Conservation (phyloP, 306 rosid genomes). For the Vicia villosa region DNA sequence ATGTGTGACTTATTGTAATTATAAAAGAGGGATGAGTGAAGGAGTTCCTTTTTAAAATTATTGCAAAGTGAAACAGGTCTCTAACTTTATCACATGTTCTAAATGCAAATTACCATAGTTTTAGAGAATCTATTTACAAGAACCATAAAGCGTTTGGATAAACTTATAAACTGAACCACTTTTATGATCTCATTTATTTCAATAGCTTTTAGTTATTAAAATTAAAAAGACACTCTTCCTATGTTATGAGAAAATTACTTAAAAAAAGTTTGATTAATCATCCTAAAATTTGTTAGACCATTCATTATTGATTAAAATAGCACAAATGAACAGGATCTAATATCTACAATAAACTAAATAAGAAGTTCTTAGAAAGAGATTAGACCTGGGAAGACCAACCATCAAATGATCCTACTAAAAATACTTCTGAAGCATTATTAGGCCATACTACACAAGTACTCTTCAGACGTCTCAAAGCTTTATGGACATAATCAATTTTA, state of each 20-base stretch:
- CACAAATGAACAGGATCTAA: not conserved
- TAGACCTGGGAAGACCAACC: constrained; percentile 89
- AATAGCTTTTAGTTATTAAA: not conserved
- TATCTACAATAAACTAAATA: constrained; percentile 1
- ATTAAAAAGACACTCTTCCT: not conserved
- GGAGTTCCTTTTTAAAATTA: no score
- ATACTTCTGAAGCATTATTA: constrained; percentile 78
- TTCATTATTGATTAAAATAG: not conserved
- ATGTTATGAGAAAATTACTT: not conserved
- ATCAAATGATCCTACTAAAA: constrained; percentile 83
- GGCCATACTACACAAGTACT: constrained; percentile 72
- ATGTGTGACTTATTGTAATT: not conserved
- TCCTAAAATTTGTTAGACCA: not conserved
- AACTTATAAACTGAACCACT: not conserved
- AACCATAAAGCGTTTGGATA: not conserved
- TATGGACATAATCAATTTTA: constrained; percentile 55
- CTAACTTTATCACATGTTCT: no score
- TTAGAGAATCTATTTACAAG: not conserved
- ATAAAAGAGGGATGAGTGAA: not conserved
- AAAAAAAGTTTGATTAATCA: not conserved
- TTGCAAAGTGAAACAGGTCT: no score
- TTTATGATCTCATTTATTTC: constrained; percentile 15
- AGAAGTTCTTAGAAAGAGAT: constrained; percentile 19
- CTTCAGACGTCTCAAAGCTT: constrained; percentile 61
- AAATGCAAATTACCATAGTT: constrained; percentile 7